These are phyloP conservation scores for Suillus discolor DNA, from an alignment of 768 basidiomycete genomes.

Conservation along the genomic window DNA sequence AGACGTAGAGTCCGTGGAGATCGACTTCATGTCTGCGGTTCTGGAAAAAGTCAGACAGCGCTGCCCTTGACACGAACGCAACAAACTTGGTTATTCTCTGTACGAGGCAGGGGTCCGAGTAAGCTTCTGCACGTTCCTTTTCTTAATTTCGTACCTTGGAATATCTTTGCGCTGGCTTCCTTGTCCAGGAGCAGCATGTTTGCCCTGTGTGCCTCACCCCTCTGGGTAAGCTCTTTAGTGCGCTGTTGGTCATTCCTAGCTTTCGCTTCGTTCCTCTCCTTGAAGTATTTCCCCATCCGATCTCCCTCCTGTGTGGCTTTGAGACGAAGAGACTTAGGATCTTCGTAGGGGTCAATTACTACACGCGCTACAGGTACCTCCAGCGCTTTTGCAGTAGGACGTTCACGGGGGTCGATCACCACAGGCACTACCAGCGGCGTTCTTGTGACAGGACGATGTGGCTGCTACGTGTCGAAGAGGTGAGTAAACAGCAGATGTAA, in stretches of 20 bases:
- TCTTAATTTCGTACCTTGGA: constrained; percentile 52
- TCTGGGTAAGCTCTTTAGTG: constrained; percentile 72
- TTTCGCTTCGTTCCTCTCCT: constrained; percentile 61
- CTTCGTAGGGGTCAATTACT: not conserved
- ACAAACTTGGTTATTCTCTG: constrained; percentile 11
- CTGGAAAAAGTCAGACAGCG: constrained; percentile 3
- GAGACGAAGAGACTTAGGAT: constrained; percentile 52
- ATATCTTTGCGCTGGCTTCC: constrained; percentile 84
- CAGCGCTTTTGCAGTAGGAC: not conserved
- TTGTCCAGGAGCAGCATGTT: constrained; percentile 75
- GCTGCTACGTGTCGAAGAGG: not conserved
- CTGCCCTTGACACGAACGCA: not conserved
- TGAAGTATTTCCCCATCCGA: constrained; percentile 62
- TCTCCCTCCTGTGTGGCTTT: constrained; percentile 75
- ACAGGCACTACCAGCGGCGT: not conserved
- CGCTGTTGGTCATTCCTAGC: not conserved
- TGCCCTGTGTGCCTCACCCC: constrained; percentile 72
- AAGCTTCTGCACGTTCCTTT: not conserved
- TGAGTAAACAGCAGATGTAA: not conserved
- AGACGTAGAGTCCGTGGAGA: constrained; percentile 85
- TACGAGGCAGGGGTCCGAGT: not conserved
- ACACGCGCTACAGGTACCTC: not conserved
- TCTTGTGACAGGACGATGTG: not conserved
- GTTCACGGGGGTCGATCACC: too few species aligned
- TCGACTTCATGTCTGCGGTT: constrained; percentile 67